Conservation (phyloP, 2,329 filamentous ascomycete genomes). For the Neofusicoccum kwambonambiense region DNA sequence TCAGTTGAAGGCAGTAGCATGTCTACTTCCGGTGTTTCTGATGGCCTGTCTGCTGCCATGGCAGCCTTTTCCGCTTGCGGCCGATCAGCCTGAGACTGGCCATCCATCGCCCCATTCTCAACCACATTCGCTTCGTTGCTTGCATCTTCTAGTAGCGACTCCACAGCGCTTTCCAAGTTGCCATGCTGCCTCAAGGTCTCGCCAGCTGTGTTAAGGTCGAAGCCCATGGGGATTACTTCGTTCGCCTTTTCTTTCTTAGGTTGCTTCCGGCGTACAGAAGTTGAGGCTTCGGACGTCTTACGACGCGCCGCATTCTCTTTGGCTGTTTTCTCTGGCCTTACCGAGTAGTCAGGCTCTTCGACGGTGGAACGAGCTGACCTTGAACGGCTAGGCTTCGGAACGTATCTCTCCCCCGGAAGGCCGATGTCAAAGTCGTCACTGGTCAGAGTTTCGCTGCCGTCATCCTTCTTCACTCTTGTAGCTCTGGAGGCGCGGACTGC, state of each 20-base stretch:
- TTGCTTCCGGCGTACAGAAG: not conserved
- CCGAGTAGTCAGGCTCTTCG: conserved; percentile 30
- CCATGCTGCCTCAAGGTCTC: not conserved
- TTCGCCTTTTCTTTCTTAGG: conserved; percentile 5
- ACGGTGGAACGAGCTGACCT: conserved; percentile 29
- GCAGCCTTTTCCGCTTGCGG: too few relatives aligned
- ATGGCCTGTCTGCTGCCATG: too few relatives aligned
- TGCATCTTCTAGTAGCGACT: not conserved
- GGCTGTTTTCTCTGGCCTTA: conserved; percentile 28
- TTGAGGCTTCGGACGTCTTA: conserved; percentile 23
- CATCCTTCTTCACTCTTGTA: conserved; percentile 1
- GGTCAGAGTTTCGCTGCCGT: conserved; percentile 13
- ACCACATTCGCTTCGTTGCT: not conserved
- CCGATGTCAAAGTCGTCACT: conserved; percentile 28
- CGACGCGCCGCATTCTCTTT: conserved; percentile 26
- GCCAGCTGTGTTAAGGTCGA: not conserved
- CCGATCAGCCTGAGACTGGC: too few relatives aligned
- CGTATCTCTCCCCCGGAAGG: conserved; percentile 34
- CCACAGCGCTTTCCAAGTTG: not conserved
- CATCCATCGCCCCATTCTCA: too few relatives aligned
- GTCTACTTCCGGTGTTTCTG: not conserved
- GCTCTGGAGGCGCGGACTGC: conserved; percentile 1
- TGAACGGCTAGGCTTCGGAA: conserved; percentile 37
- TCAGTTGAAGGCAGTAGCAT: not conserved
- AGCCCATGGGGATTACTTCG: conserved; percentile 7